Conservation (phyloP, 306 rosid genomes). For the Albizia julibrissin region DNA sequence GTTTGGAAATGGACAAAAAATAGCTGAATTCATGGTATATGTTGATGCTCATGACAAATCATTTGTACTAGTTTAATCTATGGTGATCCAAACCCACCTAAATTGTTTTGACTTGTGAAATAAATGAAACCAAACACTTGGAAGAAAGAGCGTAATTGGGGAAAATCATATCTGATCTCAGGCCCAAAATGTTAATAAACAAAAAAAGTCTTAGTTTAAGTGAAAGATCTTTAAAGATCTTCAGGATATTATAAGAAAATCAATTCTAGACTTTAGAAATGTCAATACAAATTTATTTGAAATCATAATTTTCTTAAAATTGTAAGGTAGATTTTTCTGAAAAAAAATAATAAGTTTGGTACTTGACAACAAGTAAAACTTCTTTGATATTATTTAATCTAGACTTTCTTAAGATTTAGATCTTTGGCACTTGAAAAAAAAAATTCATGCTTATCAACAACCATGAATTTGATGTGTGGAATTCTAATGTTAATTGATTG, state of each 20-base stretch:
- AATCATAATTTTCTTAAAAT: neutral
- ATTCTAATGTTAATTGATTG: neutral
- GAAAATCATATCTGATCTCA: neutral
- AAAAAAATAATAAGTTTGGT: neutral
- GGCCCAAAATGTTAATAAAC: neutral
- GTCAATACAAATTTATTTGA: neutral
- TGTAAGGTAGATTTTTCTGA: neutral
- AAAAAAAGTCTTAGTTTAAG: neutral
- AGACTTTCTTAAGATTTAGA: neutral
- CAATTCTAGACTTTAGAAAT: neutral
- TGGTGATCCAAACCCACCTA: neutral
- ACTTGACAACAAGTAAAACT: neutral
- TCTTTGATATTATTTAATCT: neutral
- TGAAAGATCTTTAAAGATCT: neutral
- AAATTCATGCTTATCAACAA: neutral
- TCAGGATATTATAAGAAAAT: neutral
- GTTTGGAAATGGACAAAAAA: conserved; percentile 23
- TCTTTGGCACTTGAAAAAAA: too few species aligned
- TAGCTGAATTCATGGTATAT: conserved; percentile 35
- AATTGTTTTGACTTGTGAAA: neutral
- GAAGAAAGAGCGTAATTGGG: neutral
- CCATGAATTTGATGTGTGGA: neutral
- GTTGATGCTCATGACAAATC: conserved; percentile 11
- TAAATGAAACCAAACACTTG: neutral
- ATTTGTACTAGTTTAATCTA: conserved; percentile 8